These are phyloP conservation scores for Jatropha multifida DNA, from an alignment of 441 rosid genomes.

Conservation along the genomic window DNA sequence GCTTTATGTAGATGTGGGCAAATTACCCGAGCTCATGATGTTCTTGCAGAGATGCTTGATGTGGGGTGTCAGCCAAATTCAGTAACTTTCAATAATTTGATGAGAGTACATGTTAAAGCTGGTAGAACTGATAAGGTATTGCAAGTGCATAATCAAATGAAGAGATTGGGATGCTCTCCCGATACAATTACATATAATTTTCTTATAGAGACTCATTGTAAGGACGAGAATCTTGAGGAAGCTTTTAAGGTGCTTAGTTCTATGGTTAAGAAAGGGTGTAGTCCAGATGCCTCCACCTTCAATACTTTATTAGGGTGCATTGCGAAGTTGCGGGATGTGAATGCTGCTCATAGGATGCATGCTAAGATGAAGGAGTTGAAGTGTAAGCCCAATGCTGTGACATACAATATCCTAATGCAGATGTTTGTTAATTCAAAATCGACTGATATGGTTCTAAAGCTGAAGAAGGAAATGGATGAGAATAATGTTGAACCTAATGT, in stretches of 20 bases:
- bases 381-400: conserved; percentile 59
- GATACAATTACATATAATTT: conserved; percentile 73
- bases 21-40: conserved; percentile 79
- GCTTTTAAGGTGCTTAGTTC: conserved; percentile 63
- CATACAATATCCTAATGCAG: conserved; percentile 72
- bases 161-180: conserved; percentile 54
- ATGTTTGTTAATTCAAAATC: conserved; percentile 71
- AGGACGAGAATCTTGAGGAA: conserved; percentile 60
- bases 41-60: conserved; percentile 82
- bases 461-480: conserved; percentile 91
- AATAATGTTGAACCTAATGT: conserved; percentile 74
- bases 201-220: conserved; percentile 72
- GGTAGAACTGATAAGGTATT: conserved; percentile 85
- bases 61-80: conserved; percentile 69
- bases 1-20: conserved; percentile 81
- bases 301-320: conserved; percentile 66
- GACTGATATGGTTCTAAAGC: conserved; percentile 81
- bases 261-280: conserved; percentile 62
- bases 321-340: conserved; percentile 71
- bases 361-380: conserved; percentile 68
- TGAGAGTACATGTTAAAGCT: conserved; percentile 86
- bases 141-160: conserved; percentile 93
- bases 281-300: conserved; percentile 67
- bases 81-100: conserved; percentile 71
- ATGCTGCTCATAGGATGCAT: conserved; percentile 73